Evolutionary conservation across 495 filamentous ascomycete genomes (phyloP).

Genomic region (Aspergillus nanangensis): DNA sequence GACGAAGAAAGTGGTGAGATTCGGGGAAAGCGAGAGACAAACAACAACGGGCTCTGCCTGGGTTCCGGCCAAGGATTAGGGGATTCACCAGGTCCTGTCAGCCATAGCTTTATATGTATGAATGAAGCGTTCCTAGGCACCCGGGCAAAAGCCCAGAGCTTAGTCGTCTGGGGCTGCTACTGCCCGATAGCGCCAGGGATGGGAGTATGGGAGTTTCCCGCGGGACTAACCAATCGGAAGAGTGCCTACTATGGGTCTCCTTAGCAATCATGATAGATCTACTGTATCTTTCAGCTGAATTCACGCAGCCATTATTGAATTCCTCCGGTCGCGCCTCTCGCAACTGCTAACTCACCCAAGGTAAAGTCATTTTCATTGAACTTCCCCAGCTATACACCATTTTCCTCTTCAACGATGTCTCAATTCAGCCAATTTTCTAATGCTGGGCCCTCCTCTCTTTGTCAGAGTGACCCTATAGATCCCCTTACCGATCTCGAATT

Average conservation of each 20-base stretch:
- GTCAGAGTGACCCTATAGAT: neutral
- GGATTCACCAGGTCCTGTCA: too few relatives aligned
- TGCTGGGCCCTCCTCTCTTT: neutral
- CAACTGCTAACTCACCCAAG: neutral
- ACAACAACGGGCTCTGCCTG: too few relatives aligned
- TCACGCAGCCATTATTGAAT: neutral
- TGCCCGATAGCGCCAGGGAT: too few relatives aligned
- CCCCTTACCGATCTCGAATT: neutral
- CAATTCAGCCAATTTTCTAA: neutral
- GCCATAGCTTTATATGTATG: too few relatives aligned
- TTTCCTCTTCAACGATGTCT: neutral
- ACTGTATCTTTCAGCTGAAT: neutral
- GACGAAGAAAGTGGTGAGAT: neutral
- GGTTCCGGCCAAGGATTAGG: too few relatives aligned
- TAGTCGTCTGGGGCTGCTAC: too few relatives aligned
- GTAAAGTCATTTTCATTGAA: neutral
- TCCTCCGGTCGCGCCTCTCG: neutral
- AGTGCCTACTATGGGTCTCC: neutral
- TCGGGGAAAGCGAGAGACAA: too few relatives aligned
- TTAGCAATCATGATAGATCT: neutral
- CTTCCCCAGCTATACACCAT: neutral
- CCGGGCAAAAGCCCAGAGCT: too few relatives aligned
- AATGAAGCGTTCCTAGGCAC: too few relatives aligned
- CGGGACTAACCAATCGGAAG: neutral
- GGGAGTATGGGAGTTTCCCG: neutral